phyloP scores from a whole-genome alignment of 1,139 yeast species.

The Entelexis sorbosivorans region DNA sequence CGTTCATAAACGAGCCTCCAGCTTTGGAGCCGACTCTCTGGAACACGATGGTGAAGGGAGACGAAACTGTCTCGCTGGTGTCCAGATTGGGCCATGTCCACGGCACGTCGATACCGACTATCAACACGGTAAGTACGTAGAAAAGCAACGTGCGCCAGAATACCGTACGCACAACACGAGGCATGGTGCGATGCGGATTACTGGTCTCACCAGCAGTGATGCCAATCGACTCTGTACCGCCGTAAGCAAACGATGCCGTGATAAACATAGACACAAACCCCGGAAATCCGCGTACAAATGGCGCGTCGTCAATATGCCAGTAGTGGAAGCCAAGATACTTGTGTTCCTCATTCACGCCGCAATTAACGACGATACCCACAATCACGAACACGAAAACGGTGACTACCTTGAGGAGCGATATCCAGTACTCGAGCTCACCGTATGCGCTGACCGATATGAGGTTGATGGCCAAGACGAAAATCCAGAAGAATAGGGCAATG shows the following conservation, averaged over 20 bases:
- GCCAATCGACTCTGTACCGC: slow-evolving; percentile 56
- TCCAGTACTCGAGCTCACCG: slow-evolving; percentile 59
- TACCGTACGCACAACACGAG: slow-evolving; percentile 47
- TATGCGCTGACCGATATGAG: slow-evolving; percentile 42
- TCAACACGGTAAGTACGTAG: slow-evolving; percentile 38
- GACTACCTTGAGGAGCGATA: slow-evolving; percentile 45
- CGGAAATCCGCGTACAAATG: slow-evolving; percentile 49
- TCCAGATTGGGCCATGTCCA: slow-evolving; percentile 35
- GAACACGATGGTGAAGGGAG: slow-evolving; percentile 57
- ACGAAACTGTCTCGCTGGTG: slow-evolving; percentile 40
- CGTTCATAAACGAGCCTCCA: slow-evolving; percentile 43
- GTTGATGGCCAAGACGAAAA: slow-evolving; percentile 32
- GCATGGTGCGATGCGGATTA: slow-evolving; percentile 48
- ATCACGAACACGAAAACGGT: slow-evolving; percentile 49
- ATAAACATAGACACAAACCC: slow-evolving; percentile 44
- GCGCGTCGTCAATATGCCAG: slow-evolving; percentile 41
- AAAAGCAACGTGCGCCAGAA: slow-evolving; percentile 44
- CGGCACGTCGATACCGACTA: slow-evolving; percentile 41
- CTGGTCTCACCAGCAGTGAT: slow-evolving; percentile 57
- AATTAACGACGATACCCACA: slow-evolving; percentile 49
- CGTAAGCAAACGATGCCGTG: slow-evolving; percentile 56
- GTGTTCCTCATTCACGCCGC: slow-evolving; percentile 44
- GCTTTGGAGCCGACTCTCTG: slow-evolving; percentile 40
- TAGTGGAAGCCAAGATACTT: slow-evolving; percentile 41
- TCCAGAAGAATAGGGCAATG: slow-evolving; percentile 29